These are phyloP conservation scores for Adansonia rubrostipa DNA, from an alignment of 441 rosid species.

Conservation along the genomic window DNA sequence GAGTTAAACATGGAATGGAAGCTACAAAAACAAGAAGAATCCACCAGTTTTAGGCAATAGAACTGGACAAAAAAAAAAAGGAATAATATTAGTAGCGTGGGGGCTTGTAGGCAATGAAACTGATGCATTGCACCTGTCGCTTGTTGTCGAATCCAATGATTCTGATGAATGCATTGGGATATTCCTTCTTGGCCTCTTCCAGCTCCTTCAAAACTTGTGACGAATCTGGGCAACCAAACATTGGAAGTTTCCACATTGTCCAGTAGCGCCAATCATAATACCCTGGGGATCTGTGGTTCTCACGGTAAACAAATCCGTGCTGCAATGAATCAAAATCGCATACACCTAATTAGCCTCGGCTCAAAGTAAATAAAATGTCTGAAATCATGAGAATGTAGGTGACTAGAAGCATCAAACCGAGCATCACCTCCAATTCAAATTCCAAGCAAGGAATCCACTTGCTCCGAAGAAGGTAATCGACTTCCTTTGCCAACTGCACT, in stretches of 20 bases:
- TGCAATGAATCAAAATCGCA: conserved; percentile 7
- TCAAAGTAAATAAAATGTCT: too few species aligned
- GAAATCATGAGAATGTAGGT: too few species aligned
- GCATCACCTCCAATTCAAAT: conserved; percentile 45
- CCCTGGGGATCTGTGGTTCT: conserved; percentile 47
- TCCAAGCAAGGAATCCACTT: conserved; percentile 56
- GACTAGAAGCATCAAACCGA: too few species aligned
- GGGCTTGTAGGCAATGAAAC: conserved; percentile 79
- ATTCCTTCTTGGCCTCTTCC: conserved; percentile 45
- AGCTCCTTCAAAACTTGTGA: conserved; percentile 63
- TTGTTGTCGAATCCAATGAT: conserved; percentile 70
- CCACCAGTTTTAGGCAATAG: neutral
- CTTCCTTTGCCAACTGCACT: conserved; percentile 40
- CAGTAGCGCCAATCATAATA: conserved; percentile 64
- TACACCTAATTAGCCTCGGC: too few species aligned
- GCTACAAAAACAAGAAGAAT: neutral
- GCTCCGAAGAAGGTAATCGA: conserved; percentile 48
- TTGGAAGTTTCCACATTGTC: conserved; percentile 68
- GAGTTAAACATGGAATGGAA: neutral
- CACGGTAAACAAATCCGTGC: conserved; percentile 53
- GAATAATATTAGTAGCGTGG: conserved; percentile 10
- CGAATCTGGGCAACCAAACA: conserved; percentile 64
- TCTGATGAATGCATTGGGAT: conserved; percentile 46
- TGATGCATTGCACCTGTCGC: conserved; percentile 81
- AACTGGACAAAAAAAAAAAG: too few species aligned